Evolutionary conservation across 108 stramenopile species (phyloP), one percentile per base, ranked within the genome.

Genomic region (Chaetoceros muelleri): DNA sequence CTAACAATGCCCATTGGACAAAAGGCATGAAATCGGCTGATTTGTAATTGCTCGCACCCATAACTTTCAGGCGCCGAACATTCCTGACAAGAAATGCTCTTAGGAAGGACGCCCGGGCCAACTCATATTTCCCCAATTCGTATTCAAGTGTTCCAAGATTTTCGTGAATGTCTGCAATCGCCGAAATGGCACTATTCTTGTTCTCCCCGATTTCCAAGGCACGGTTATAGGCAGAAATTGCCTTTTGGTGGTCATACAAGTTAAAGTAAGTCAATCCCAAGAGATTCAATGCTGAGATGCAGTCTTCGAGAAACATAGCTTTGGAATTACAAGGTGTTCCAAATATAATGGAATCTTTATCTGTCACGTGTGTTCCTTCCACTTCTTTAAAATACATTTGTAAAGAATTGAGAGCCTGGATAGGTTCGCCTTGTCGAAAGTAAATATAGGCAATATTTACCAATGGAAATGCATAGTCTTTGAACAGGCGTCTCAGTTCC

Each of bases 181-280:
- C 79, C 18, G 59, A 51, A 52, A 76, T 62, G 1, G 79, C 82
- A 3, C 52, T 64, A n/a, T n/a, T n/a, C n/a, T n/a, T n/a, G n/a
- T n/a, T n/a, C n/a, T n/a, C n/a, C 21, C 62, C 66, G 34, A 57
- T 74, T 18, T 46, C 26, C 25, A 24, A 23, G n/a, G 3, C 30
- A 1, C 13, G 5, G 26, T 28, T 1, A 47, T 47, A 13, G 20
- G 48, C 59, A 8, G 1, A 1, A 5, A 46, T 19, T 2, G 58
- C 58, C 28, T 1, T 46, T 20, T n/a, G 1, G 29, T 13, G 31
- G 5, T 40, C 3, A 19, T 58, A 21, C 2, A 3, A 26, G 8
- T 10, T 40, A 10, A 13, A 5, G 5, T 5, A 40, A 10, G 34
- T 10, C 13, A 40, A 10, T 40, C 34, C 34, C 13, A 40, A 40